phyloP scores from a whole-genome alignment of 345 rosid species.

The Psidium guajava region DNA sequence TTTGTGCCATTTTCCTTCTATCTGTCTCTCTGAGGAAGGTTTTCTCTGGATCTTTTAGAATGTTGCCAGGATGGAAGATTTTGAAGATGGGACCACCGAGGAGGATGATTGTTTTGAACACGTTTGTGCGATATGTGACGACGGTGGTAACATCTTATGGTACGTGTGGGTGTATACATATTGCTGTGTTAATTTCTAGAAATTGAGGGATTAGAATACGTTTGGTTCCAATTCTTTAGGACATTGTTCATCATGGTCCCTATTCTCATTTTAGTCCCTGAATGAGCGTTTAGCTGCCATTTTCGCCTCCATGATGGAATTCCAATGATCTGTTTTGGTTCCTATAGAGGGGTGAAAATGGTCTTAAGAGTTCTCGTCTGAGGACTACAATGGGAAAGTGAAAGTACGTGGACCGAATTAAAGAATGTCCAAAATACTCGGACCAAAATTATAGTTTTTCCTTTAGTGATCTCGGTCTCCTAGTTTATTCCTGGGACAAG shows the following conservation, averaged over 20 bases:
- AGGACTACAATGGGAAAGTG: neutral
- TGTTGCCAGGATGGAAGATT: slow-evolving; percentile 13
- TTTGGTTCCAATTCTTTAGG: neutral
- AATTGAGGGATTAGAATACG: neutral
- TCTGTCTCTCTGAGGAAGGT: slow-evolving; percentile 6
- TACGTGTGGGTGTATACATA: slow-evolving; percentile 12
- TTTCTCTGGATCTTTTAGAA: slow-evolving; percentile 29
- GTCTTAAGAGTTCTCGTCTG: neutral
- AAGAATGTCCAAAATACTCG: neutral
- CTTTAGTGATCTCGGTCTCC: neutral
- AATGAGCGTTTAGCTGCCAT: neutral
- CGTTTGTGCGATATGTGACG: slow-evolving; percentile 82
- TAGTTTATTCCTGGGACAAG: neutral
- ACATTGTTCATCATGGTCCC: neutral
- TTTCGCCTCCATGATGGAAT: neutral
- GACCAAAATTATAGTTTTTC: neutral
- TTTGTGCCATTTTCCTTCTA: neutral
- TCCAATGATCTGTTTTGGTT: neutral
- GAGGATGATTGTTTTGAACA: slow-evolving; percentile 49
- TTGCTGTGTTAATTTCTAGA: neutral
- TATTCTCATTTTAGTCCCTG: neutral
- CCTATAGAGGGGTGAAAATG: neutral
- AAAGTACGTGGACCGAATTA: neutral
- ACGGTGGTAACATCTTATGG: slow-evolving; percentile 75
- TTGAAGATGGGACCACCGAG: slow-evolving; percentile 24